Percentiles rank a stretch among this genome's conserved stretches.
These are phyloP conservation scores for Vanderwaltozyma polyspora DNA, from an alignment of 805 yeast species.

Conservation along the genomic window DNA sequence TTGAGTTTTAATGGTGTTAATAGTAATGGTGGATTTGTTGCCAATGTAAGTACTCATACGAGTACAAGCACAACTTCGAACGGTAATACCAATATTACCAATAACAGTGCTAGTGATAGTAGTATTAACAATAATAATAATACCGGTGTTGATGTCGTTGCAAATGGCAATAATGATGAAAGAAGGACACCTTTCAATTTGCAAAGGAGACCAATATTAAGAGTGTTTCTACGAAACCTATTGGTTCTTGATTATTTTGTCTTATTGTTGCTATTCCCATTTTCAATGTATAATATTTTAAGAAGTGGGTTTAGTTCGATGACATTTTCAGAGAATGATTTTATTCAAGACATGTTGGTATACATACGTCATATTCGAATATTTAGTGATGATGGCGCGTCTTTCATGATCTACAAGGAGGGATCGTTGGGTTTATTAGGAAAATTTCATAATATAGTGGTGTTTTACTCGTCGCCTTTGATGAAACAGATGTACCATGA, in stretches of 20 bases:
- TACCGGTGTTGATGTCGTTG: neutral
- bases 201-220: slow-evolving; percentile 16
- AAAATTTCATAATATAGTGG: slow-evolving; percentile 25
- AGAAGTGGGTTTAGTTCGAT: slow-evolving; percentile 21
- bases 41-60: neutral
- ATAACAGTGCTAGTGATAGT: neutral
- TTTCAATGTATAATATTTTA: slow-evolving; percentile 23
- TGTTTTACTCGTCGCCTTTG: slow-evolving; percentile 18
- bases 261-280: slow-evolving; percentile 22
- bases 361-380: slow-evolving; percentile 17
- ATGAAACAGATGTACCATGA: slow-evolving; percentile 4
- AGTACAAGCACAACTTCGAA: neutral
- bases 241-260: slow-evolving; percentile 21
- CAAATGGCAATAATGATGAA: neutral
- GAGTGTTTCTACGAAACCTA: slow-evolving; percentile 16
- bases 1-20: too few species aligned
- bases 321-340: slow-evolving; percentile 22
- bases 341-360: slow-evolving; percentile 15
- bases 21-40: neutral
- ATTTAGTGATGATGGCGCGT: slow-evolving; percentile 22
- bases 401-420: slow-evolving; percentile 8
- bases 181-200: slow-evolving; percentile 7
- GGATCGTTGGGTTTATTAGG: slow-evolving; percentile 15
- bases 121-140: neutral
- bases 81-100: neutral